A percentile compares a stretch with the other conserved stretches of the same genome.
Conservation (phyloP, 371 early-diverging fungal species). For the Thermomucor indicae-seudaticae region DNA sequence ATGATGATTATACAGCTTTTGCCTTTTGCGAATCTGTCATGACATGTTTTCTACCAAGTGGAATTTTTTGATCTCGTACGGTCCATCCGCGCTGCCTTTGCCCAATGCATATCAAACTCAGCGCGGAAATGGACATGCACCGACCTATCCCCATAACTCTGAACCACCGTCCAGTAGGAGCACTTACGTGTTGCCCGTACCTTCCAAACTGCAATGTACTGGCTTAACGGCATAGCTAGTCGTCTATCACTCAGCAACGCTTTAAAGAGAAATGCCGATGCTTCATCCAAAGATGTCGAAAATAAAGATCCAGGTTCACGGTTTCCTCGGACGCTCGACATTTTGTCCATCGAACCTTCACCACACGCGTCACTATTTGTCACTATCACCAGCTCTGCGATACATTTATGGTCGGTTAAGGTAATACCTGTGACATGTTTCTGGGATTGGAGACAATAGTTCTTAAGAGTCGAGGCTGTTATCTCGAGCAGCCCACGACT, state of each 20-base stretch:
- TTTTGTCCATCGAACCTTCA: conserved; percentile 28
- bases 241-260: conserved; percentile 26
- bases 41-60: too few relatives aligned
- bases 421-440: too few relatives aligned
- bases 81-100: too few relatives aligned
- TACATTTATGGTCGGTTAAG: conserved; percentile 49
- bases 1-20: too few relatives aligned
- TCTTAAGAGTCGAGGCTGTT: not conserved
- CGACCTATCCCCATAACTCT: too few relatives aligned
- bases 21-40: too few relatives aligned
- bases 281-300: conserved; percentile 8
- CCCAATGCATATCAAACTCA: too few relatives aligned
- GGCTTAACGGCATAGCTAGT: conserved; percentile 48
- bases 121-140: too few relatives aligned
- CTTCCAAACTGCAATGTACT: conserved; percentile 32
- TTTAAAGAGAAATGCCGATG: conserved; percentile 8
- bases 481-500: conserved; percentile 30
- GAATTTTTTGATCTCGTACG: too few relatives aligned
- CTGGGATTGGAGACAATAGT: not conserved
- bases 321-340: conserved; percentile 19
- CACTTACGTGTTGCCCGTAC: too few relatives aligned
- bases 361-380: conserved; percentile 45
- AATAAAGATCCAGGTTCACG: conserved; percentile 1
- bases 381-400: conserved; percentile 30
- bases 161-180: too few relatives aligned